Evolutionary conservation across 192 early-diverging fungal genomes (phyloP), one percentile per base, ranked within the genome.

Genomic region (Cetraspora pellucida): DNA sequence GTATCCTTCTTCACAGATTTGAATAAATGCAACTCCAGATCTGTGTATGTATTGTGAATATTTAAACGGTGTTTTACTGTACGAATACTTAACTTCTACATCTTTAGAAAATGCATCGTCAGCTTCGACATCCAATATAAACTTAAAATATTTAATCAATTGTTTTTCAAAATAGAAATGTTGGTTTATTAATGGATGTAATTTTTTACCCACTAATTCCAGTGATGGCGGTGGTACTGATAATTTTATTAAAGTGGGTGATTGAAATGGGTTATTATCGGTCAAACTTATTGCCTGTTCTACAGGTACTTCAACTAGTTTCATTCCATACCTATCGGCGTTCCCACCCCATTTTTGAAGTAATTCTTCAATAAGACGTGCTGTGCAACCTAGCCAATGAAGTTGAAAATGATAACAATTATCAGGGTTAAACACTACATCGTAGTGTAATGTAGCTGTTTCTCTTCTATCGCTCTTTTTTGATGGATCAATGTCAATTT

Each of bases 311-410:
- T 98, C 95, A 0, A 99, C 92, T 59, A 99, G 77, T 44, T 93
- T 92, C 27, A 98, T 85, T 10, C 96, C 95, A 75, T 91, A 94
- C 55, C 91, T 91, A 76, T 97, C 94, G 2, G 95, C 95, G 31
- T 87, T 85, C 9, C 93, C 79, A 49, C 85, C 77, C 97, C 97
- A 99, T 7, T 82, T 81, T 49, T 85, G 86, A 28, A 98, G 84
- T 65, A 96, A 79, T 57, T 98, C 96, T 72, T 97, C 94, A 16
- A 99, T 90, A 47, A 95, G 79, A 47, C 92, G 81, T 11, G 94
- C 92, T 2, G 95, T 97, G 81, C 96, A 99, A 52, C 94, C 95
- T 19, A 98, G 82, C 97, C 97, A 99, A 83, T 97, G 91, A 21
- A 99, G 77, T 77, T 96, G 93, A 64, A 98, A 90, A 75, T 98